Evolutionary conservation across 768 basidiomycete species (phyloP).

Genomic region (Cystobasidium onofrii): DNA sequence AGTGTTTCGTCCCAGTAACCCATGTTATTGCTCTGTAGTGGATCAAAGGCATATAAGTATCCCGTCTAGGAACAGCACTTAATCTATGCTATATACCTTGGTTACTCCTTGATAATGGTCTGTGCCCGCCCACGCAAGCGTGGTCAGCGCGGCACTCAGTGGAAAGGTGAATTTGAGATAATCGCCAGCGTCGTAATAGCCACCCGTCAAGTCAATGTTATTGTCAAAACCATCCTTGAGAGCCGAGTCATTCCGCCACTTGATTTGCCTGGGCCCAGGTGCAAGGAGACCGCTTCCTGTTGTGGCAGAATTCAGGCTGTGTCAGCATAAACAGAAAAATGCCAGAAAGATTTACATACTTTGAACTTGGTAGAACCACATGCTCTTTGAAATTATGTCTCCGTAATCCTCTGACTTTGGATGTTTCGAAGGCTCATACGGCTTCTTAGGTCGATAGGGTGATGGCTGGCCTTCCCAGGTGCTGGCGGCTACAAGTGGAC

Average conservation of each 20-base stretch:
- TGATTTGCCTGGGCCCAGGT: conserved; percentile 46
- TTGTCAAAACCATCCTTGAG: conserved; percentile 67
- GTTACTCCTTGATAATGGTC: conserved; percentile 15
- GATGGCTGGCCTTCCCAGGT: conserved; percentile 29
- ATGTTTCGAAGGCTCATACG: conserved; percentile 17
- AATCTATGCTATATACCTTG: neutral
- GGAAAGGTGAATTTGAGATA: conserved; percentile 47
- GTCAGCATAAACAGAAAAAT: neutral
- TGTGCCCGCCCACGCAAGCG: conserved; percentile 80
- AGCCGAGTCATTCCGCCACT: conserved; percentile 79
- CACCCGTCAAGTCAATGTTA: conserved; percentile 68
- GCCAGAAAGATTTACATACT: neutral
- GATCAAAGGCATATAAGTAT: conserved; percentile 66
- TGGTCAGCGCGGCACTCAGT: conserved; percentile 74
- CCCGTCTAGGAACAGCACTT: too few species aligned
- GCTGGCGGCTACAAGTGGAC: neutral
- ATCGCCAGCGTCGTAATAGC: conserved; percentile 86
- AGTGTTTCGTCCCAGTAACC: conserved; percentile 79
- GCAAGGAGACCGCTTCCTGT: conserved; percentile 21
- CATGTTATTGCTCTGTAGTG: conserved; percentile 3
- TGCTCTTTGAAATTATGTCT: conserved; percentile 20
- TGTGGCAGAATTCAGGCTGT: neutral
- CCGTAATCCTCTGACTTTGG: neutral
- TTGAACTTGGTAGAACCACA: conserved; percentile 30
- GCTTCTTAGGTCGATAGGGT: neutral